Conservation (phyloP, 768 basidiomycete genomes). For the Mycena maculata region DNA sequence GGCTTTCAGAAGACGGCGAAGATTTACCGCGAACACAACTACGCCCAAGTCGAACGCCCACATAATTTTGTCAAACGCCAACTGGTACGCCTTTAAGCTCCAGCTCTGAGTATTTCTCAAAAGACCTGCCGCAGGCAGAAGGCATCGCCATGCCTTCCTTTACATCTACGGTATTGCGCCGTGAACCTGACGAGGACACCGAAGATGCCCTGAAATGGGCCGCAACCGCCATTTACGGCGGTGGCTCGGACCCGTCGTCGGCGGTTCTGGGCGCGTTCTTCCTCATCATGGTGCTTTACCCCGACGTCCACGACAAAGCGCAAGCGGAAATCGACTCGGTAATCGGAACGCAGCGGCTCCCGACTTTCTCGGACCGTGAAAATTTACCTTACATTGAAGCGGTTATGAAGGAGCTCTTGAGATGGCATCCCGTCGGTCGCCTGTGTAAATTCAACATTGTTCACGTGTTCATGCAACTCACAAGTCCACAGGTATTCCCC, state of each 20-base stretch:
- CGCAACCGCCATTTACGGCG: slow-evolving; percentile 37
- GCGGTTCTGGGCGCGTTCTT: slow-evolving; percentile 45
- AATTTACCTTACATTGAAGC: slow-evolving; percentile 45
- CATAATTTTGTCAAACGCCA: slow-evolving; percentile 53
- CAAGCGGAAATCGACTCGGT: slow-evolving; percentile 49
- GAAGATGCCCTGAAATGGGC: slow-evolving; percentile 57
- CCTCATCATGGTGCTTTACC: slow-evolving; percentile 45
- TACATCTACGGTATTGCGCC: slow-evolving; percentile 53
- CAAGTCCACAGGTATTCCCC: slow-evolving; percentile 22
- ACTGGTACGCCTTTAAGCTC: slow-evolving; percentile 35
- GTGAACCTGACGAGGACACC: slow-evolving; percentile 45
- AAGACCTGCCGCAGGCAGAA: slow-evolving; percentile 43
- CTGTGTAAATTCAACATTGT: slow-evolving; percentile 38
- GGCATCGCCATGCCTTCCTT: slow-evolving; percentile 53
- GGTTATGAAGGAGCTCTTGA: slow-evolving; percentile 45
- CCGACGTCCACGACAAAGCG: slow-evolving; percentile 44
- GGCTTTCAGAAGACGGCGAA: slow-evolving; percentile 51
- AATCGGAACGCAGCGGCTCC: slow-evolving; percentile 44
- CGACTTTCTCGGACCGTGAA: slow-evolving; percentile 43
- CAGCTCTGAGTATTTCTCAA: background rate
- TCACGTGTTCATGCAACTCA: slow-evolving; percentile 6
- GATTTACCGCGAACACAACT: slow-evolving; percentile 45
- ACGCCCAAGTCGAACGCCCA: slow-evolving; percentile 49
- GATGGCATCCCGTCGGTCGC: slow-evolving; percentile 44
- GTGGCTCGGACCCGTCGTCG: slow-evolving; percentile 49